These are phyloP conservation scores for Suillus weaverae DNA, from an alignment of 768 basidiomycete genomes.

Conservation along the genomic window DNA sequence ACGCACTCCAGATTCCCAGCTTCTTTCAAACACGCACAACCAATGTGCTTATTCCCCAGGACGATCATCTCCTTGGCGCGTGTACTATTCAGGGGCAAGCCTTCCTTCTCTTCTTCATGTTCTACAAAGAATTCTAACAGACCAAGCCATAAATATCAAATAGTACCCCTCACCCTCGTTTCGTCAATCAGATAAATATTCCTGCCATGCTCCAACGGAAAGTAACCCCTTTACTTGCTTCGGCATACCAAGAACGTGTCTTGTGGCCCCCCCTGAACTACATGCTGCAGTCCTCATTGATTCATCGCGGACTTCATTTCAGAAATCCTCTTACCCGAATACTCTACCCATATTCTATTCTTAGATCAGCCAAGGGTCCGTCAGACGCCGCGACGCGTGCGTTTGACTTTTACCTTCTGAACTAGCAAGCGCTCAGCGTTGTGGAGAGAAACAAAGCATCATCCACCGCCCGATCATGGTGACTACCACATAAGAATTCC, in stretches of 20 bases:
- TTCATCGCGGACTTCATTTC: conserved; percentile 1
- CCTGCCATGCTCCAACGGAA: neutral
- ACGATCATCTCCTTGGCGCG: conserved; percentile 1
- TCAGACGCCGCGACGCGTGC: neutral
- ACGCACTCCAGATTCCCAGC: neutral
- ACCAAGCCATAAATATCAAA: no score
- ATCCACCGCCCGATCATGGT: neutral
- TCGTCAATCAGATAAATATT: neutral
- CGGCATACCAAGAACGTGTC: neutral
- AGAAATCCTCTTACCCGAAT: neutral
- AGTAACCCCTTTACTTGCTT: neutral
- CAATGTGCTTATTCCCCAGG: neutral
- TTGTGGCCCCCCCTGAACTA: neutral
- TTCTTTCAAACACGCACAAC: neutral
- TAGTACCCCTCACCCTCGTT: neutral
- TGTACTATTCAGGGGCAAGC: neutral
- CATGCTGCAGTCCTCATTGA: neutral
- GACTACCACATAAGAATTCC: neutral
- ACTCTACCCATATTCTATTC: neutral
- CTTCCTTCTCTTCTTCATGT: neutral
- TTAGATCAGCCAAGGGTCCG: neutral
- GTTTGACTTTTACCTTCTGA: neutral
- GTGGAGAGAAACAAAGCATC: neutral
- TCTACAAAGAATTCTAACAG: neutral
- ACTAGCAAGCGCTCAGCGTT: neutral